Evolutionary conservation across 1,139 yeast genomes (phyloP).

Genomic region (Diutina catenulata): DNA sequence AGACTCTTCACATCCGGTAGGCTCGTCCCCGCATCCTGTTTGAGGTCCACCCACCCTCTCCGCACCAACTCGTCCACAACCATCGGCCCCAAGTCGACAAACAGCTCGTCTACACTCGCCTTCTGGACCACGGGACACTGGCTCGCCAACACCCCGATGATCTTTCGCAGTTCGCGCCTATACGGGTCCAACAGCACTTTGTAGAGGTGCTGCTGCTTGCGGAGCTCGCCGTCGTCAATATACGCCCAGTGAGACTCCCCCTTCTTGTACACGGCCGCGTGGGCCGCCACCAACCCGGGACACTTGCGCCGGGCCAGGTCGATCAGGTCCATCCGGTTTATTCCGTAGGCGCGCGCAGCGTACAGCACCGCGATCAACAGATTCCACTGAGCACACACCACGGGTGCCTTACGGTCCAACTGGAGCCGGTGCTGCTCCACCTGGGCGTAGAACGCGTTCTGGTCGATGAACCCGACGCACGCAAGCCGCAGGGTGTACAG

Average conservation of each 20-base stretch:
- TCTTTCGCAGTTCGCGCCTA: slow-evolving; percentile 74
- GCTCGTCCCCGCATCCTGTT: slow-evolving; percentile 18
- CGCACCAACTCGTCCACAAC: slow-evolving; percentile 12
- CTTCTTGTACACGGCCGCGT: slow-evolving; percentile 86
- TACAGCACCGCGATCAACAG: slow-evolving; percentile 81
- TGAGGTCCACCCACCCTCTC: slow-evolving; percentile 17
- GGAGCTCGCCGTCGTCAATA: slow-evolving; percentile 12
- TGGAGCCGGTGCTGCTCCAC: slow-evolving; percentile 75
- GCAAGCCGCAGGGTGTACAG: slow-evolving; percentile 61
- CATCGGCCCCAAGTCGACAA: slow-evolving; percentile 60
- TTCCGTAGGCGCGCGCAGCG: slow-evolving; percentile 79
- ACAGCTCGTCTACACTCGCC: slow-evolving; percentile 94
- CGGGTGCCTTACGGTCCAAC: slow-evolving; percentile 57
- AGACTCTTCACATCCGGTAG: slow-evolving; percentile 7
- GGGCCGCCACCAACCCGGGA: slow-evolving; percentile 65
- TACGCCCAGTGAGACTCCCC: slow-evolving; percentile 84
- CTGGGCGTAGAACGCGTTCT: slow-evolving; percentile 94
- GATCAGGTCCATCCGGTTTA: slow-evolving; percentile 64
- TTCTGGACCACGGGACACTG: slow-evolving; percentile 67
- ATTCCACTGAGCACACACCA: slow-evolving; percentile 92
- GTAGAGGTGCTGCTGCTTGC: slow-evolving; percentile 39
- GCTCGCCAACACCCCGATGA: slow-evolving; percentile 45
- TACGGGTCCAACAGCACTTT: slow-evolving; percentile 90
- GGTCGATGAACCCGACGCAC: slow-evolving; percentile 74
- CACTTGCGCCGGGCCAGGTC: slow-evolving; percentile 63